Base-by-base conservation (phyloP, 305 asterid genomes). In the Striga hermonthica region DNA sequence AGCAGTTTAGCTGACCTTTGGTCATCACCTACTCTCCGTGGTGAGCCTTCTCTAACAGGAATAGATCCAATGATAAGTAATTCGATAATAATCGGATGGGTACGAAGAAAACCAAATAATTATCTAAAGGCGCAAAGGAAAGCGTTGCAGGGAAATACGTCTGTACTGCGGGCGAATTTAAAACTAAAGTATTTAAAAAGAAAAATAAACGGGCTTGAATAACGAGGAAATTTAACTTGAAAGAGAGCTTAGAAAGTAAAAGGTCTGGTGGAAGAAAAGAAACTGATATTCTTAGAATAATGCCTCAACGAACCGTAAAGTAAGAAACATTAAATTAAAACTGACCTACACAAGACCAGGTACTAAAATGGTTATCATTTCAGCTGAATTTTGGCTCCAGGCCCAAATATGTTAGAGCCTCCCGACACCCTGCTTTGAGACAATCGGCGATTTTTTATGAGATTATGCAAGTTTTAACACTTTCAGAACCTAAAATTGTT, bases 341-440 rank as follows among this genome's bases (percentile, higher is more conserved):
- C 97, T 87, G 95, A 90, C 97, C 94, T 88, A 88, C 83, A 78
- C 74, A 80, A 84, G 81, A 83, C 85, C 94, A 81, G 84, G 95
- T 85, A 76, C 89, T 79, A 81, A 90, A 84, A 81, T 81, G 90
- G 84, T 88, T 80, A 85, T 83, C 93, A 88, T 86, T 82, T 88
- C 95, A 70, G 96, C 95, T 74, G 95, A 80, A 78, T 79, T 82
- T 22, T 82, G 82, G 85, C 92, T 84, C 96, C 95, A 83, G 96
- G 91, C 89, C 90, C 89, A 68, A 80, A 84, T 74, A 88, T 82
- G 87, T 80, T 72, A 76, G 93, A 86, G 91, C 93, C 96, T 82
- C 91, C 90, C 59, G 81, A 82, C 81, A 81, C 90, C 97, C 97
- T 88, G 97, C 90, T 90, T 90, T 81, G 90, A 86, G 86, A 88